Base-by-base conservation (phyloP, 768 basidiomycete species). In the Myochromella boudieri region DNA sequence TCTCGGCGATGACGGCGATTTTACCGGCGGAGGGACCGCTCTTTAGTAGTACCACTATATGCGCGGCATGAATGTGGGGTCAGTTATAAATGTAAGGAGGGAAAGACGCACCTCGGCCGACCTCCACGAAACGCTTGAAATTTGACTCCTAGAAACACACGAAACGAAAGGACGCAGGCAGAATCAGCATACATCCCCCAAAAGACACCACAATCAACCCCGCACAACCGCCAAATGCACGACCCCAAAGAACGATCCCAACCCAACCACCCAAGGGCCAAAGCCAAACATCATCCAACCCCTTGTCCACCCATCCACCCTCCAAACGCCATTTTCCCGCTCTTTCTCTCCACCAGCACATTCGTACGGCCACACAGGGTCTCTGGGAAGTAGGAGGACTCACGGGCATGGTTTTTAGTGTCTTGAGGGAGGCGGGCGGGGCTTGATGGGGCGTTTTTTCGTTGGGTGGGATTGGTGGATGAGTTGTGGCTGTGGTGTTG, bases 111-210 rank as follows among this genome's bases (percentile, higher is more conserved):
- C 89, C 90, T 64, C 95, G 91, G 65, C 95, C 95, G 67, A 97
- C 93, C 83, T 99, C 90, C 64, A 97, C 95, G 72, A 95, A 97
- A 53, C 92, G 91, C 73, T 87, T 85, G 81, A 97, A 98, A 68
- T 85, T 92, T 62, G 91, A 94, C 57, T 84, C 77, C 82, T 88
- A 60, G 6, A 53, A 44, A 21, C 18, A 47, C 29, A 24, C 31
- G 40, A 46, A 44, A 48, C 43, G 45, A 15, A 17, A 17, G 6
- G 15, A 31, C 8, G 8, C 29, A 34, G 33, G 7, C 18, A n/a
- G n/a, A n/a, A n/a, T n/a, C n/a, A n/a, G n/a, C n/a, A n/a, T n/a
- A n/a, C n/a, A n/a, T n/a, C n/a, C n/a, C n/a, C n/a, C n/a, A n/a
- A n/a, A n/a, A n/a, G n/a, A n/a, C n/a, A n/a, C n/a, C n/a, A n/a